Conservation (phyloP, 1,139 yeast species). For the Kurtzmaniella quercitrusa region DNA sequence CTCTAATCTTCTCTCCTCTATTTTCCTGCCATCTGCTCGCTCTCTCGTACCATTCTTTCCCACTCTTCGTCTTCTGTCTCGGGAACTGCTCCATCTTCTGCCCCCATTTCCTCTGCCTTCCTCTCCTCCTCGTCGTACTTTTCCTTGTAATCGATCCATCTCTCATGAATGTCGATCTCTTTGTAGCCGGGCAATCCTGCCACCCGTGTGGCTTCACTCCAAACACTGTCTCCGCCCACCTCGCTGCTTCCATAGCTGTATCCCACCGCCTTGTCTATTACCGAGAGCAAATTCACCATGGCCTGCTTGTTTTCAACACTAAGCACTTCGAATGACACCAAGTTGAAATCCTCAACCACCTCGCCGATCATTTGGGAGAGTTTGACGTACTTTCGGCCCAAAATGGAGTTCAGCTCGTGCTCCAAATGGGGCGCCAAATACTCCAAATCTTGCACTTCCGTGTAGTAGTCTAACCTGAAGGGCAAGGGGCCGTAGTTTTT, state of each 20-base stretch:
- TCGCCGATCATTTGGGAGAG: constrained; percentile 80
- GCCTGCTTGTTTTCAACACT: constrained; percentile 88
- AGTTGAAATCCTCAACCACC: constrained; percentile 77
- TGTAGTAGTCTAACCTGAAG: constrained; percentile 77
- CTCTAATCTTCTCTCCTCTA: background rate
- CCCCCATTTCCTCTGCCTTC: constrained; percentile 36
- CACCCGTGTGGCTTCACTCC: constrained; percentile 93
- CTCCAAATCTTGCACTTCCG: constrained; percentile 83
- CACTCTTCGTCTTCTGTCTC: constrained; percentile 65
- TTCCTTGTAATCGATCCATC: constrained; percentile 90
- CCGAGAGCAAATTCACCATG: constrained; percentile 76
- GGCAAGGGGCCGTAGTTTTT: constrained; percentile 57
- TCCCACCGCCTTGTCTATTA: constrained; percentile 89
- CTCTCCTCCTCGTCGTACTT: constrained; percentile 62
- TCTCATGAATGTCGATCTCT: constrained; percentile 76
- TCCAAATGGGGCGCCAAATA: constrained; percentile 67
- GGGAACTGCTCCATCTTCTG: constrained; percentile 23
- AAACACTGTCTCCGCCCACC: constrained; percentile 89
- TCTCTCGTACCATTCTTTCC: constrained; percentile 60
- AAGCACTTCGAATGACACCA: constrained; percentile 85
- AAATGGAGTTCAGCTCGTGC: constrained; percentile 58
- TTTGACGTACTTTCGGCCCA: constrained; percentile 61
- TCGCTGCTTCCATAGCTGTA: constrained; percentile 91
- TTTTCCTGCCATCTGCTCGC: constrained; percentile 38
- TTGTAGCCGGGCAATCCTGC: constrained; percentile 51